Base-by-base conservation (phyloP, 164 flowering plant species). In the Piper betle region DNA sequence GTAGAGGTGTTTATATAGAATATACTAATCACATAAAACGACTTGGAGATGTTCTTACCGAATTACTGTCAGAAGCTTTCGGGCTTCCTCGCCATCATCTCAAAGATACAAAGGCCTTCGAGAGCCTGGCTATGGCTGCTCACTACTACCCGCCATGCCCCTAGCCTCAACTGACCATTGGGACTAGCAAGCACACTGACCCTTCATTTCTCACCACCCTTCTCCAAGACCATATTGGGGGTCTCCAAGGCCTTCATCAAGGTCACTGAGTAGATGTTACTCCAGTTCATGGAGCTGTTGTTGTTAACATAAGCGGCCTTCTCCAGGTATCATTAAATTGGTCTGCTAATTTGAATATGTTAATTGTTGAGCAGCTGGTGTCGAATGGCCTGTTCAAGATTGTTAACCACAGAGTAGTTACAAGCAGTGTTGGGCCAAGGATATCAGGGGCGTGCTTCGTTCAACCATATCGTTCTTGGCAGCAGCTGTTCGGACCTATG, bases 131-230 rank as follows among this genome's bases (percentile, higher is more conserved):
- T 12, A 6, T 72, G 46, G 38, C 19, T 11, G 10, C 33, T 5
- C 71, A 74, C n/a, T 74, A 74, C 66, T 72, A 66, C 40, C 80
- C 78, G 3, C 50, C 70, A 4, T 74, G 78, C 66, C 75, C 73
- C 0, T 69, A 69, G 69, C 78, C 78, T 37, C 57, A 75, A 2
- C n/a, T 68, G 25, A 75, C 71, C 37, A 16, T 65, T 9, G 78
- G 71, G 13, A 18, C 46, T 2, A 40, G 25, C 63, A 70, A 69
- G 64, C 84, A 81, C 41, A 9, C 78, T 0, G 78, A 77, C 46
- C 64, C 72, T 1, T 53, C 12, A 6, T 68, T 75, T 66, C 52
- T 78, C 25, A 66, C 71, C 15, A 39, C 74, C 18, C 68, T 74
- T 48, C 60, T 72, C 13, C 74, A 74, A 65, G 69, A 72, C 43